Base-by-base conservation (phyloP, 805 yeast species). In the Saturnispora mendoncae region DNA sequence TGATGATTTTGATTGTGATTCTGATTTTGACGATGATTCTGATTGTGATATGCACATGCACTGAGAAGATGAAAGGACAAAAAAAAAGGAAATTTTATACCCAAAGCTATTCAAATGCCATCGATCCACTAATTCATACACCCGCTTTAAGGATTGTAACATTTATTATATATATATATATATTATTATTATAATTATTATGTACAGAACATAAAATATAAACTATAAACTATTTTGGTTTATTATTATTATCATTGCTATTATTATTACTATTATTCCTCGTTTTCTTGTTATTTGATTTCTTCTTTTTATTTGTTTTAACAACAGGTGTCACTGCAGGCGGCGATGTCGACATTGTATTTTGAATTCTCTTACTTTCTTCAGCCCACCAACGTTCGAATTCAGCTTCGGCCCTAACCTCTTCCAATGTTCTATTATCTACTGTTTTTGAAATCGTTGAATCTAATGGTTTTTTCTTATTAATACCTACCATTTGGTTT, bases 331-430 rank as follows among this genome's bases (percentile, higher is more conserved):
- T 15, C 34, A 28, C 18, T 29, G 38, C 4, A 51, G 49, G 51
- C 26, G 10, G 26, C 10, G 26, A 10, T 23, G 29, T 27, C 14
- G 29, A 7, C 29, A 63, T 49, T 42, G 64, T 64, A 20, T 53
- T 53, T 54, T 81, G 90, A 6, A 80, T 81, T 39, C 71, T 66
- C n/a, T 67, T 66, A 41, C 85, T 70, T 53, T 87, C 95, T 48
- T 74, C 77, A 28, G 74, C 81, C 88, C 94, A 87, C 96, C 96
- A 87, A 45, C 65, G 71, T 23, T 80, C 87, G 64, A 87, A 87
- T 54, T 80, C 86, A 53, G 84, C 84, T 48, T 87, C 95, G 49
- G 79, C 80, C 54, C 79, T 80, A 35, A 82, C 72, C 44, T 87
- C 95, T 35, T 74, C 78, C 33, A 84, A 58, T 1, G 84, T 42